Base-by-base conservation (phyloP, 2,329 filamentous ascomycete genomes). In the Fusarium solani-melongenae region DNA sequence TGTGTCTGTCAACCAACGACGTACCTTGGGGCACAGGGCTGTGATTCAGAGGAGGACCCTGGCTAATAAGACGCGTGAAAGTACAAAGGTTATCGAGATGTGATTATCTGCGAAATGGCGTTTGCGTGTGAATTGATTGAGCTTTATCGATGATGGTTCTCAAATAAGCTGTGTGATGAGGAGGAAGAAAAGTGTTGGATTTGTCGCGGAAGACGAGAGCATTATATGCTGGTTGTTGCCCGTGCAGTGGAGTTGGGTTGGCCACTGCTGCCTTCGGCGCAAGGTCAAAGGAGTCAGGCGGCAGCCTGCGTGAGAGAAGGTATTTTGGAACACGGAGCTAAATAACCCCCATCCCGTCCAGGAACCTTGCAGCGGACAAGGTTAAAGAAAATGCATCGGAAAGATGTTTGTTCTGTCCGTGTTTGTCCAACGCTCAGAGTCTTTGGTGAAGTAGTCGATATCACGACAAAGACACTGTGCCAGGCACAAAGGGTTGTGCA, bases 181-280 rank as follows among this genome's bases (percentile, higher is more conserved):
- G 49, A 53, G 49, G 20, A 17, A 49, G 17, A 53, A 27, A 31
- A 31, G 17, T 9, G 27, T 49, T 20, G 41, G 7, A 31, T 24
- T n/a, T 33, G 29, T 62, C 41, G 22, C 20, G 56, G 60, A 15
- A 34, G 39, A 17, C 24, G 55, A 61, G n/a, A 61, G n/a, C 38
- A 27, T 53, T 60, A 55, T 36, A 36, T 61, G 58, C 49, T 24
- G 27, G 24, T 20, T 17, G 58, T 51, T 15, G 49, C 17, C 58
- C 39, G 46, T 53, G 49, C 49, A 53, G 49, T 72, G 69, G 67
- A 60, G 66, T 69, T 38, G 33, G 33, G 66, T 58, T 66, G 62
- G 44, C 24, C 67, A 59, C 69, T 74, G 72, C 62, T 75, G 73
- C 73, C 73, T 75, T 75, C 71, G 46, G 62, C 46, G 31, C 70